Evolutionary conservation across 177 flowering plant species (phyloP).

Genomic region (Vitis hybrid): DNA sequence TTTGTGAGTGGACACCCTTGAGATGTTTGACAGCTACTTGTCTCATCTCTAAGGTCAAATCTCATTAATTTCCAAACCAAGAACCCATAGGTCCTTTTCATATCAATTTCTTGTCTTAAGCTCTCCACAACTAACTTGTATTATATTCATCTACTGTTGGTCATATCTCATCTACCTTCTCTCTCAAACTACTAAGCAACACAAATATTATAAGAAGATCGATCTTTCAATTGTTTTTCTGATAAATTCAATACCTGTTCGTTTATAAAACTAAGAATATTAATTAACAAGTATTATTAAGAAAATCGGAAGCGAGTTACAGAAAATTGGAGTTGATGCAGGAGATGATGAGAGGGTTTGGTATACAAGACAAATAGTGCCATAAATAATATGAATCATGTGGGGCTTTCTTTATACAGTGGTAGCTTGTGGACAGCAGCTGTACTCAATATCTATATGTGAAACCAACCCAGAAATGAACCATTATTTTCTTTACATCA

Average conservation of each 20-base stretch:
- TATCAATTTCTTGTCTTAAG: slow-evolving; percentile 2
- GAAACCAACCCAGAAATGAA: background rate
- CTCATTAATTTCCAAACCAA: background rate
- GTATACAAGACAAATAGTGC: too few species aligned
- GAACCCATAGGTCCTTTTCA: background rate
- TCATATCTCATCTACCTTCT: too few species aligned
- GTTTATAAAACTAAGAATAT: too few species aligned
- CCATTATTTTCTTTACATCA: background rate
- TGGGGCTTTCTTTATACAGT: background rate
- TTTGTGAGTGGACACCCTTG: slow-evolving; percentile 4
- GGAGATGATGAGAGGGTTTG: too few species aligned
- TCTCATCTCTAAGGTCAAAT: slow-evolving; percentile 11
- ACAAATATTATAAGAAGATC: too few species aligned
- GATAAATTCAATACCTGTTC: too few species aligned
- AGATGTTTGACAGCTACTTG: slow-evolving; percentile 15
- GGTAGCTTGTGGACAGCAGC: background rate
- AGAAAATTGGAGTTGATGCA: too few species aligned
- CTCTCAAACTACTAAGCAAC: too few species aligned
- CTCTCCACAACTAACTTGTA: slow-evolving; percentile 17
- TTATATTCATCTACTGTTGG: background rate
- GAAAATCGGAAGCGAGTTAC: too few species aligned
- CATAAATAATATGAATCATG: too few species aligned
- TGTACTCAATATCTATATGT: background rate
- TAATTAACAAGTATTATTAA: too few species aligned
- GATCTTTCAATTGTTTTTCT: too few species aligned